Base-by-base conservation (phyloP, 257 asterid species). In the Solanum appendiculatum region DNA sequence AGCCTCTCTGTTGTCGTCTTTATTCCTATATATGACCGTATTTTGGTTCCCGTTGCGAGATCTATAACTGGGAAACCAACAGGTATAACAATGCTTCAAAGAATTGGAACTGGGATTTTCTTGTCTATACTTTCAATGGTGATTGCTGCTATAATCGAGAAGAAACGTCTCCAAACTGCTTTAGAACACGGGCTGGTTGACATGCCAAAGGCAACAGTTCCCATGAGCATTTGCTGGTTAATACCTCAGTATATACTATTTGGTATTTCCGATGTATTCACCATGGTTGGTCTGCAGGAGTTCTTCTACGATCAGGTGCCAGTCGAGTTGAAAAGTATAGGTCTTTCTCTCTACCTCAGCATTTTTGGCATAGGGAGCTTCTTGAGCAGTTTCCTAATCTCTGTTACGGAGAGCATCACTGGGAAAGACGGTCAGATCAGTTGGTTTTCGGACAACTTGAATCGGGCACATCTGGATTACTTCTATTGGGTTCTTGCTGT, bases 251-350 rank as follows among this genome's bases (percentile, higher is more conserved):
- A 91, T 51, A 37, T 92, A 23, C 40, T 93, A 46, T 88, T 88
- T 14, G 98, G 96, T 6, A 85, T 93, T 15, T 88, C 94, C 2
- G 96, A 95, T 20, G 92, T 88, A 34, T 90, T 93, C 77, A 77
- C 92, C 20, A 68, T 92, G 85, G 91, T 93, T 21, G 98, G 98
- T 36, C 86, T 94, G 90, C 98, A 95, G 66, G 96, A 95, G 88
- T 63, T 94, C 75, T 94, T 94, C 91, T 95, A 95, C 8, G 95
- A 92, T 87, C 92, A 92, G 85, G 91, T 93, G 78, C 95, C 96
- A 2, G 86, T 90, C 29, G 94, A 90, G 31, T 74, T 94, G 86
- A 94, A 91, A 90, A 91, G 95, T 39, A 88, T 92, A 0, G 98
- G 96, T 15, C 86, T 93, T 3, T 87, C 95, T 48, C 88, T 95